A percentile compares a stretch with the other conserved stretches of the same genome.
Conservation (phyloP, 169 alveolate species). For the Eimeria acervulina region DNA sequence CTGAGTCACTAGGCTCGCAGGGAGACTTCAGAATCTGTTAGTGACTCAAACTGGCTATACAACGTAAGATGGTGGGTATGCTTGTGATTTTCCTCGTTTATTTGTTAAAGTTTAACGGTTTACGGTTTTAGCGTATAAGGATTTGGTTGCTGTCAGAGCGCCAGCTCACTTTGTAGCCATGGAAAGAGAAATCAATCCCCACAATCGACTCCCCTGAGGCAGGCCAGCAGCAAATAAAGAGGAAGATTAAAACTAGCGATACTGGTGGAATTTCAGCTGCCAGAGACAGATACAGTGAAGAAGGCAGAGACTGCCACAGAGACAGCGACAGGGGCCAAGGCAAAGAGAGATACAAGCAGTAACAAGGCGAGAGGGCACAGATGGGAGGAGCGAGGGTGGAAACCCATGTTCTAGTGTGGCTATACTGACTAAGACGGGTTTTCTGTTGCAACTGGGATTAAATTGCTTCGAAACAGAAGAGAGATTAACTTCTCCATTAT, state of each 20-base stretch:
- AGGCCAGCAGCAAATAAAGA: not conserved
- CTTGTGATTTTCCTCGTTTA: too few species aligned
- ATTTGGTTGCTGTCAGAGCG: not conserved
- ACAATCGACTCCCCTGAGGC: conserved; percentile 80
- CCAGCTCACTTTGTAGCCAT: conserved; percentile 76
- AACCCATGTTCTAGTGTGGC: not conserved
- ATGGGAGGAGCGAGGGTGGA: not conserved
- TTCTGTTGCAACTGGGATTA: not conserved
- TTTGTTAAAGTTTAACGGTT: not conserved
- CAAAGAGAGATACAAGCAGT: too few species aligned
- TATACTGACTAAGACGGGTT: not conserved
- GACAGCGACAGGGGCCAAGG: too few species aligned
- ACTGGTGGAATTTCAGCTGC: not conserved
- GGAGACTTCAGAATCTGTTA: not conserved
- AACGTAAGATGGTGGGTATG: not conserved
- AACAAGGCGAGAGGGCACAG: not conserved
- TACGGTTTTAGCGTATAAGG: not conserved
- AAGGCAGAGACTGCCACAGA: too few species aligned
- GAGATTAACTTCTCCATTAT: not conserved
- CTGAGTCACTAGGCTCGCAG: not conserved
- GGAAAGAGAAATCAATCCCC: conserved; percentile 70
- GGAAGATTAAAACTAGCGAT: not conserved
- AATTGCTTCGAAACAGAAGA: not conserved
- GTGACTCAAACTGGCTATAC: not conserved
- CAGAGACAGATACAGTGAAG: too few species aligned